Percentiles rank a stretch among this genome's conserved stretches.
These are phyloP conservation scores for Beauveria sp. DNA, from an alignment of 2,329 filamentous ascomycete species.

Conservation along the genomic window DNA sequence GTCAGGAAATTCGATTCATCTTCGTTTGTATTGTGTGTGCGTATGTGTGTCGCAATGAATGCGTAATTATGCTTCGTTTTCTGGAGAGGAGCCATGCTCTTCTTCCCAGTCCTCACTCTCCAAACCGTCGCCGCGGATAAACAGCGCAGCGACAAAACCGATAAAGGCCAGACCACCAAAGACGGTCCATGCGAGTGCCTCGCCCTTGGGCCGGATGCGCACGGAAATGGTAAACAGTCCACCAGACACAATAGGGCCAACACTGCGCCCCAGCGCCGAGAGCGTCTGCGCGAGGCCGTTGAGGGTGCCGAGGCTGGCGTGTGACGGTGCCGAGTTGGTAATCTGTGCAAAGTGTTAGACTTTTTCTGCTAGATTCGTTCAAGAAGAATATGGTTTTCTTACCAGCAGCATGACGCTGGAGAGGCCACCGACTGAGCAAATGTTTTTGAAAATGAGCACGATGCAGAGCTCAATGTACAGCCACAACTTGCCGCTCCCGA, in stretches of 20 bases:
- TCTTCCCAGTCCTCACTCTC: conserved; percentile 50
- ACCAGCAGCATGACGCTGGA: conserved; percentile 85
- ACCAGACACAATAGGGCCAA: conserved; percentile 83
- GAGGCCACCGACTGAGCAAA: conserved; percentile 80
- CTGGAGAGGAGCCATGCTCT: not conserved
- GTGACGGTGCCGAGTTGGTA: conserved; percentile 84
- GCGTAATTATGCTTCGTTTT: not conserved
- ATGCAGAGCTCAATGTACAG: conserved; percentile 74
- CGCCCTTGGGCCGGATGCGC: conserved; percentile 68
- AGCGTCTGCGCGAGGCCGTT: conserved; percentile 93
- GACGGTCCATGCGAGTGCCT: conserved; percentile 75
- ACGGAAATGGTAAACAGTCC: conserved; percentile 75
- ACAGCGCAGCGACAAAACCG: conserved; percentile 73
- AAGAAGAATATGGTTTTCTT: conserved; percentile 23
- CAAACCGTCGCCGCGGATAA: conserved; percentile 58
- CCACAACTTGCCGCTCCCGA: conserved; percentile 58
- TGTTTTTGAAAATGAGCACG: conserved; percentile 79
- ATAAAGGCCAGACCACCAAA: conserved; percentile 78
- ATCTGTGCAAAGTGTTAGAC: conserved; percentile 47
- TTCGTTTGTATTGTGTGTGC: not conserved
- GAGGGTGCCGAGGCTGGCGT: conserved; percentile 77
- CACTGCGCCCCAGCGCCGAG: conserved; percentile 79
- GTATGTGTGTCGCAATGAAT: not conserved
- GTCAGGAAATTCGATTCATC: not conserved
- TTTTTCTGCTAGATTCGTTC: not conserved